Evolutionary conservation across 768 basidiomycete species (phyloP).

Genomic region (Termitomyces sp.): DNA sequence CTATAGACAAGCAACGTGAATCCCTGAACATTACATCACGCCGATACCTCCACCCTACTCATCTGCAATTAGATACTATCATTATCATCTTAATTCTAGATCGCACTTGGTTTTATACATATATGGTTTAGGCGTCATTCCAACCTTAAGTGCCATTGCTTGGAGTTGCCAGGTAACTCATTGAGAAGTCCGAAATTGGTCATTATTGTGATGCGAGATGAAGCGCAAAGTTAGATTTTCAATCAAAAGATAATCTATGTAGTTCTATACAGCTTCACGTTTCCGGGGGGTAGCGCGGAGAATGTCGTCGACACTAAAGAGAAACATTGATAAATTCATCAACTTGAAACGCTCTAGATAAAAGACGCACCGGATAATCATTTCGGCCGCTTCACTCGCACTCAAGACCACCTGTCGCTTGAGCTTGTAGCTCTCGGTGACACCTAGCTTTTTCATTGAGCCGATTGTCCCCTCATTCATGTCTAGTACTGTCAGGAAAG

Average conservation of each 20-base stretch:
- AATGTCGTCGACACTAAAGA: constrained; percentile 83
- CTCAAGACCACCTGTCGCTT: constrained; percentile 94
- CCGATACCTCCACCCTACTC: constrained; percentile 10
- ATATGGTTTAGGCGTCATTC: not conserved
- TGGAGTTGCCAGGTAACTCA: no score
- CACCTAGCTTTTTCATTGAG: constrained; percentile 83
- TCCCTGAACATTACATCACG: not conserved
- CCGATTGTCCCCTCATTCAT: constrained; percentile 85
- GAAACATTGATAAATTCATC: not conserved
- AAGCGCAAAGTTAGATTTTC: no score
- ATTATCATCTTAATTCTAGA: constrained; percentile 10
- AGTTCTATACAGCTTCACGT: constrained; percentile 68
- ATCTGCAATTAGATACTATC: constrained; percentile 12
- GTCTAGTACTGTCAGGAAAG: constrained; percentile 43
- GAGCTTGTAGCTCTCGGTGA: constrained; percentile 97
- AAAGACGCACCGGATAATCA: constrained; percentile 83
- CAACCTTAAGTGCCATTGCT: not conserved
- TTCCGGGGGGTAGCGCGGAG: constrained; percentile 80
- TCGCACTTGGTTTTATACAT: not conserved
- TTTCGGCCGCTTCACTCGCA: constrained; percentile 95
- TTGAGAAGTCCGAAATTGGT: no score
- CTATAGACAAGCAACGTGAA: constrained; percentile 13
- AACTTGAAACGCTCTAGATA: not conserved
- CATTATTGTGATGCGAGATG: no score
- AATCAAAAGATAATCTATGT: not conserved